Evolutionary conservation across 2,329 filamentous ascomycete genomes (phyloP), one percentile per base, ranked within the genome.

Genomic region (Cercospora sp.): DNA sequence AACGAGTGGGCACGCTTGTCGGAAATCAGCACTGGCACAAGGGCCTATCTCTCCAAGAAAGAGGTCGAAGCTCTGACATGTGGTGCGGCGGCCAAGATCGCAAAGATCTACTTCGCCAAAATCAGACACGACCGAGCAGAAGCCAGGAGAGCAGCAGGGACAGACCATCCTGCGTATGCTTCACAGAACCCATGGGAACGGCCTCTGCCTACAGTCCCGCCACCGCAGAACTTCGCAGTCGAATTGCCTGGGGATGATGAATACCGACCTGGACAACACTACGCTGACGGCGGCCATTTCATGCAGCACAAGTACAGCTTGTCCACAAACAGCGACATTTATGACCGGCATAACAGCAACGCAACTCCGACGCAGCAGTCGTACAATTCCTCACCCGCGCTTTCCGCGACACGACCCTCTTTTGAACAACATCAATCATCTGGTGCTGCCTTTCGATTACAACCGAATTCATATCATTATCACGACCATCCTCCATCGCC

Each of bases 1-100:
- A 99, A 98, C 30, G 95, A 98, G 78, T 99, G 95, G 95, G 88
- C 92, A 75, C 88, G 94, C 3, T 83, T 98, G n/a, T 90, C 92
- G 28, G 94, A 97, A 63, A 98, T 99, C 81, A 97, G 92, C 82
- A 97, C 93, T 13, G 90, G 90, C 77, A 99, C 95, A 0, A 87
- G 92, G 73, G 88, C 90, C 71, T 99, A 98, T 77, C 86, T 99
- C 63, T 83, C 85, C 7, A 90, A 90, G 69, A 84, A 86, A 10
- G 88, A 89, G 0, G 90, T 96, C 67, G 91, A 97, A 78, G 86
- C 83, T 73, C 91, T 93, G 86, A 92, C 92, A 6, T 84, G 91
- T 63, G 87, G 90, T 65, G 89, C 93, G 0, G 90, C 94, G 0
- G 86, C 88, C 8, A 96, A 94, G 79, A 83, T 98, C 73, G 92